A percentile compares a stretch with the other conserved stretches of the same genome.
phyloP scores from a whole-genome alignment of 192 early-diverging fungal species.

The Entrophospora sp. region DNA sequence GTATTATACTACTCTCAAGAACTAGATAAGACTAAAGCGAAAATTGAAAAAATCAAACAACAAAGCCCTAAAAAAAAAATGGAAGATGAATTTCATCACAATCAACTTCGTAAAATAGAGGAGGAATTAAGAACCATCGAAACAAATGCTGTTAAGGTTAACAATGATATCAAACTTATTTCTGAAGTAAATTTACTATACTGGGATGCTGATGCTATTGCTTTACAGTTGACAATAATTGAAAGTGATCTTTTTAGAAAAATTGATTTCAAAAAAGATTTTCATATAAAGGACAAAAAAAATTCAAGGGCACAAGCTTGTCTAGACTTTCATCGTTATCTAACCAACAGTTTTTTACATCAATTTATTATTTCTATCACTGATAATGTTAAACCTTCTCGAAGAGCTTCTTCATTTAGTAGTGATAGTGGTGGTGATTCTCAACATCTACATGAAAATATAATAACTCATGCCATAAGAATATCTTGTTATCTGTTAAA shows the following conservation, averaged over 20 bases:
- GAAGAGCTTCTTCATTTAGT: constrained; percentile 15
- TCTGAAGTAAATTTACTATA: constrained; percentile 27
- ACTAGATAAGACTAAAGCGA: constrained; percentile 21
- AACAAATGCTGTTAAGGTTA: constrained; percentile 33
- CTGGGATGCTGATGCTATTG: constrained; percentile 36
- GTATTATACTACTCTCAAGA: constrained; percentile 26
- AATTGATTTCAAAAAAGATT: constrained; percentile 30
- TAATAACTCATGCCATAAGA: constrained; percentile 36
- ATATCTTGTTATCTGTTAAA: constrained; percentile 39
- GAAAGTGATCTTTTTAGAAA: constrained; percentile 34
- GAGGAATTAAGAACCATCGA: constrained; percentile 35
- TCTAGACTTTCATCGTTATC: constrained; percentile 47
- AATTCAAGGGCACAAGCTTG: constrained; percentile 25
- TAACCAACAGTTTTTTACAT: constrained; percentile 42
- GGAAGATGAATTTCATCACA: background rate
- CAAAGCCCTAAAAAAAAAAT: background rate
- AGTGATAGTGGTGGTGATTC: no score
- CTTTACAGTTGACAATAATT: constrained; percentile 43
- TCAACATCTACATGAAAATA: constrained; percentile 21
- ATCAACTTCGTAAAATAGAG: constrained; percentile 24
- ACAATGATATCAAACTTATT: constrained; percentile 36
- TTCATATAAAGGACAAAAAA: constrained; percentile 29
- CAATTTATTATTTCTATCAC: constrained; percentile 34
- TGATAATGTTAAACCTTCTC: constrained; percentile 6
- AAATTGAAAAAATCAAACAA: constrained; percentile 18